These are phyloP conservation scores for Seiridium cupressi DNA, from an alignment of 2,329 filamentous ascomycete genomes.

Conservation along the genomic window DNA sequence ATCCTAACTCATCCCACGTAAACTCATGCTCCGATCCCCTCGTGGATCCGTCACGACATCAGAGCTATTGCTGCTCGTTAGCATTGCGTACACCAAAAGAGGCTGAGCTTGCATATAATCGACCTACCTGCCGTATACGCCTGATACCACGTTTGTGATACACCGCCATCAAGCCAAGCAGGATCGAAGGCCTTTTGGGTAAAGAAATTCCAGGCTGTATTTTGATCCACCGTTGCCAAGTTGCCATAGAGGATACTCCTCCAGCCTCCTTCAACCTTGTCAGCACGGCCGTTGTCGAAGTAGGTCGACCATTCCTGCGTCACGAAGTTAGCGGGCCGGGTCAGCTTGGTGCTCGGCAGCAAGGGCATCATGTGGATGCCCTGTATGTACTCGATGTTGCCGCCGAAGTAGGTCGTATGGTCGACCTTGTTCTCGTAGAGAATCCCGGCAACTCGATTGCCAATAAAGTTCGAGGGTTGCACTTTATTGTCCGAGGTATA, in stretches of 20 bases:
- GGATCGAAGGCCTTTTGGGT: conserved; percentile 62
- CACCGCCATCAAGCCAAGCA: conserved; percentile 76
- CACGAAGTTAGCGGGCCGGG: conserved; percentile 69
- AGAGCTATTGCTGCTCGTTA: not conserved
- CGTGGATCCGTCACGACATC: not conserved
- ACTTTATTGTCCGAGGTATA: conserved; percentile 66
- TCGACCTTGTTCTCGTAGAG: conserved; percentile 95
- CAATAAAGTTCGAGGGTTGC: conserved; percentile 74
- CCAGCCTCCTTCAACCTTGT: conserved; percentile 74
- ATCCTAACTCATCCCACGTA: too few species aligned
- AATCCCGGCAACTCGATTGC: conserved; percentile 71
- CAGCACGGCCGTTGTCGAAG: conserved; percentile 67
- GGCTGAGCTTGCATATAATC: not conserved
- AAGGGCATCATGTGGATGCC: conserved; percentile 75
- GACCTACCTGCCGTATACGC: conserved; percentile 59
- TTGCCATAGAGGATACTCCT: conserved; percentile 82
- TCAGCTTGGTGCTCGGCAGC: conserved; percentile 61
- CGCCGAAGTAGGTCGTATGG: conserved; percentile 86
- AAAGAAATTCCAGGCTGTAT: conserved; percentile 74
- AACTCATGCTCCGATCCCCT: not conserved
- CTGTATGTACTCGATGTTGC: conserved; percentile 67
- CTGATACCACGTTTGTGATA: conserved; percentile 81
- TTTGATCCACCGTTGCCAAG: conserved; percentile 72
- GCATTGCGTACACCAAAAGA: not conserved
- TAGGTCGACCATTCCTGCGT: conserved; percentile 78